Evolutionary conservation across 441 rosid genomes (phyloP).

Genomic region (Adansonia gregorii): DNA sequence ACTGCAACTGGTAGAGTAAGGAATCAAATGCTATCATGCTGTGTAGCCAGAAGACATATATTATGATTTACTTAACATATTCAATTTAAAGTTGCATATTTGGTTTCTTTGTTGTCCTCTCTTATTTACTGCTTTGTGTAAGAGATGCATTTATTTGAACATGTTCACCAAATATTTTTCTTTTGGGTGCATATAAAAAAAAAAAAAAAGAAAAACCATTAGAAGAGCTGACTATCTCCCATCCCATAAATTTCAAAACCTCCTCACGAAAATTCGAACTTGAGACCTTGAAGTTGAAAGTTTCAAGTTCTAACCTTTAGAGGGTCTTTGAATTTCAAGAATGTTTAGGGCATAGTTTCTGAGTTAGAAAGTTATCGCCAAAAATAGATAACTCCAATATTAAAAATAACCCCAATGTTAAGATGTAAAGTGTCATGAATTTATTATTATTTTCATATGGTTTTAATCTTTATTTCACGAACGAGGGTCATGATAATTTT

Average conservation of each 20-base stretch:
- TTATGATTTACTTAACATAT: background rate
- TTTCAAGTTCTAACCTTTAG: background rate
- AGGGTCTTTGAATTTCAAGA: background rate
- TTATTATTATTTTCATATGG: background rate
- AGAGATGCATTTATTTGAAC: background rate
- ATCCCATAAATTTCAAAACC: background rate
- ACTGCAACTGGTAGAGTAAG: background rate
- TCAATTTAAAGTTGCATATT: background rate
- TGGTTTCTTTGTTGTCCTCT: background rate
- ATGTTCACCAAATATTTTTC: background rate
- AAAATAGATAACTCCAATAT: background rate
- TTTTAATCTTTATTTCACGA: background rate
- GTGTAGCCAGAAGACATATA: background rate
- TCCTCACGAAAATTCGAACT: background rate
- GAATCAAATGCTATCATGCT: background rate
- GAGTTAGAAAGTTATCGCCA: background rate
- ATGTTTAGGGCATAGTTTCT: background rate
- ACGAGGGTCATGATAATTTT: background rate
- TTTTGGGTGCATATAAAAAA: background rate
- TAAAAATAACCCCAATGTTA: background rate
- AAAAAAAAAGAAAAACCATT: too few relatives aligned
- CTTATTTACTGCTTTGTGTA: background rate
- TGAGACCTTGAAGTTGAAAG: background rate
- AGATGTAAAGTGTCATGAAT: background rate
- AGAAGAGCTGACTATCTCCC: background rate